Conservation (phyloP, 2,329 filamentous ascomycete genomes). For the Pestalotiopsis sp. region DNA sequence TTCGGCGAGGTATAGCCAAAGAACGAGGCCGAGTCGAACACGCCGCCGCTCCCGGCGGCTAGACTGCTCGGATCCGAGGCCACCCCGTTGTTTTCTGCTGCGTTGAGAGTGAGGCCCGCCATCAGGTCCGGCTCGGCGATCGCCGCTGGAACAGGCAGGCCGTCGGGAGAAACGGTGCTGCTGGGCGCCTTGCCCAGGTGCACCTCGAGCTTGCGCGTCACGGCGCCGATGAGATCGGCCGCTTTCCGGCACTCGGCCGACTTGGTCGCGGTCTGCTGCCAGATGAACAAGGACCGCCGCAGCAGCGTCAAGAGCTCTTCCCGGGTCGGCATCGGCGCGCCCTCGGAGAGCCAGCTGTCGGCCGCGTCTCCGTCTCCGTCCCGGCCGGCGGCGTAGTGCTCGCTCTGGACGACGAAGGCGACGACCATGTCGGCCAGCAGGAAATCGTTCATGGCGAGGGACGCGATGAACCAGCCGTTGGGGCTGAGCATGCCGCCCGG, state of each 20-base stretch:
- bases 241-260: slow-evolving; percentile 48
- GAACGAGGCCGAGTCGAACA: background rate
- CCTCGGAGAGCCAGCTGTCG: slow-evolving; percentile 36
- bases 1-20: background rate
- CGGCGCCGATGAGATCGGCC: slow-evolving; percentile 45
- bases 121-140: slow-evolving; percentile 19
- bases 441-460: slow-evolving; percentile 62
- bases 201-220: slow-evolving; percentile 44
- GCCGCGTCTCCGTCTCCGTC: slow-evolving; percentile 38
- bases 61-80: background rate
- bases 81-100: background rate
- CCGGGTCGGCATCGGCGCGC: slow-evolving; percentile 35
- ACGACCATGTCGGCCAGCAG: slow-evolving; percentile 64
- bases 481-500: slow-evolving; percentile 56
- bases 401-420: slow-evolving; percentile 52
- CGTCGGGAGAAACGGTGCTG: slow-evolving; percentile 11
- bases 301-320: slow-evolving; percentile 43
- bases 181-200: slow-evolving; percentile 20
- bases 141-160: background rate
- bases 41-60: background rate
- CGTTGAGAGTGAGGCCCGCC: slow-evolving; percentile 20
- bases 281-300: slow-evolving; percentile 45
- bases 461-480: slow-evolving; percentile 60
- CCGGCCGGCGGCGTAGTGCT: slow-evolving; percentile 32
- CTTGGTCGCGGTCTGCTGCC: slow-evolving; percentile 41